phyloP scores from a whole-genome alignment of 768 basidiomycete genomes.

The Candolleomyces efflorescens region DNA sequence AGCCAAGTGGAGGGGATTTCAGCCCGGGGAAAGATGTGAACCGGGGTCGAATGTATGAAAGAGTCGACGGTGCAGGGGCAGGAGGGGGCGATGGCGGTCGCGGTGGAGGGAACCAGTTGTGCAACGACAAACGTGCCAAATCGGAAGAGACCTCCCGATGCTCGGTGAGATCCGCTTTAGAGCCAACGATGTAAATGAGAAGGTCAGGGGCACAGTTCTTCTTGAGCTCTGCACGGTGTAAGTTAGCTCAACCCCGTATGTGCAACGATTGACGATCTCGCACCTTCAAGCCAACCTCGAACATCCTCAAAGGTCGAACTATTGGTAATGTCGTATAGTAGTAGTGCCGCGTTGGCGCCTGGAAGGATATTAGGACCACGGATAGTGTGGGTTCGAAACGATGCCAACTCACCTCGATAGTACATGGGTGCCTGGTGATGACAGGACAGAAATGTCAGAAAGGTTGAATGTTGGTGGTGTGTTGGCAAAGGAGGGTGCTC shows the following conservation, averaged over 20 bases:
- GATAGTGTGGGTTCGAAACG: conserved; percentile 13
- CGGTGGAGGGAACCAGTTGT: conserved; percentile 86
- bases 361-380: conserved; percentile 14
- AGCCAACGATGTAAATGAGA: conserved; percentile 92
- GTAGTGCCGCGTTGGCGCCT: conserved; percentile 90
- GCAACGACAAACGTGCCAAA: conserved; percentile 76
- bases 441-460: conserved; percentile 15
- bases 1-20: conserved; percentile 51
- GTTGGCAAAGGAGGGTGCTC: conserved; percentile 22
- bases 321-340: conserved; percentile 95
- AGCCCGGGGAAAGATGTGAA: conserved; percentile 69
- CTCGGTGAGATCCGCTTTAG: conserved; percentile 78
- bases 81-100: conserved; percentile 63
- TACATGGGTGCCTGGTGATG: conserved; percentile 83
- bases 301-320: conserved; percentile 85
- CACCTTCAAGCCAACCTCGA: conserved; percentile 87
- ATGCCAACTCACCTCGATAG: conserved; percentile 57
- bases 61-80: conserved; percentile 51
- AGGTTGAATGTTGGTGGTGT: conserved; percentile 8
- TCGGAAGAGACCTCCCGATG: conserved; percentile 78
- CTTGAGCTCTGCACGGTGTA: conserved; percentile 63
- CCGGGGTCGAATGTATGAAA: conserved; percentile 74
- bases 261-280: conserved; percentile 19
- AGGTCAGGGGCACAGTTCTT: conserved; percentile 86
- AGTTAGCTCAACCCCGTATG: conserved; percentile 11